These are phyloP conservation scores for Nothopassalora personata DNA, from an alignment of 2,329 filamentous ascomycete genomes.

Conservation along the genomic window DNA sequence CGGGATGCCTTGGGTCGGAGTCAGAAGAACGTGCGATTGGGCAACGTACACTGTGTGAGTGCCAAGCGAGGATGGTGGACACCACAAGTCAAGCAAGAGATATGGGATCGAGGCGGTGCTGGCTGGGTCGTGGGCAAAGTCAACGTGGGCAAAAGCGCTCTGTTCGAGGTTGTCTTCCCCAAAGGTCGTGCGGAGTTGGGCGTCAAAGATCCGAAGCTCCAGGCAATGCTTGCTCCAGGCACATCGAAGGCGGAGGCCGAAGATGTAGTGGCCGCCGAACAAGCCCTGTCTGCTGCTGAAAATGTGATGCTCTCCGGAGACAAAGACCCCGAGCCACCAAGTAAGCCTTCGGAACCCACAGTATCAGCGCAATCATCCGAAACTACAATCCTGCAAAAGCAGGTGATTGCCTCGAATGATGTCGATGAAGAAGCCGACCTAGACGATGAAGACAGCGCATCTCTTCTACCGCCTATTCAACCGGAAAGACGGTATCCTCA, in stretches of 20 bases:
- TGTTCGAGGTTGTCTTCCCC: constrained; percentile 84
- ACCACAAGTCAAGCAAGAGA: constrained; percentile 74
- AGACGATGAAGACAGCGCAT: constrained; percentile 21
- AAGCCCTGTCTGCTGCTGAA: not conserved
- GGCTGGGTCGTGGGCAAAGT: constrained; percentile 98
- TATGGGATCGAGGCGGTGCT: constrained; percentile 76
- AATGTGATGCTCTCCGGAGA: not conserved
- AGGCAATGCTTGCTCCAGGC: not conserved
- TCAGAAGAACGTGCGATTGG: constrained; percentile 69
- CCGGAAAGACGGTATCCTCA: constrained; percentile 68
- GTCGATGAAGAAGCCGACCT: not conserved
- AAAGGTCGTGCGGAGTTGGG: constrained; percentile 48
- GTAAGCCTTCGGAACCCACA: not conserved
- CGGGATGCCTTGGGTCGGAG: constrained; percentile 66
- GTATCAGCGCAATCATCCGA: not conserved
- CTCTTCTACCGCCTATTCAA: constrained; percentile 70
- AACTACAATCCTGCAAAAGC: not conserved
- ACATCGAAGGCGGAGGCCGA: not conserved
- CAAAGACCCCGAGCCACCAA: not conserved
- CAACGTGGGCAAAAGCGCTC: constrained; percentile 92
- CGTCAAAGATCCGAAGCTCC: not conserved
- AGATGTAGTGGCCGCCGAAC: not conserved
- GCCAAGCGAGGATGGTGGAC: constrained; percentile 89
- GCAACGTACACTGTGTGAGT: constrained; percentile 82
- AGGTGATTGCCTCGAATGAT: not conserved